Evolutionary conservation across 768 basidiomycete genomes (phyloP).

Genomic region (Tubosaeta sp.): DNA sequence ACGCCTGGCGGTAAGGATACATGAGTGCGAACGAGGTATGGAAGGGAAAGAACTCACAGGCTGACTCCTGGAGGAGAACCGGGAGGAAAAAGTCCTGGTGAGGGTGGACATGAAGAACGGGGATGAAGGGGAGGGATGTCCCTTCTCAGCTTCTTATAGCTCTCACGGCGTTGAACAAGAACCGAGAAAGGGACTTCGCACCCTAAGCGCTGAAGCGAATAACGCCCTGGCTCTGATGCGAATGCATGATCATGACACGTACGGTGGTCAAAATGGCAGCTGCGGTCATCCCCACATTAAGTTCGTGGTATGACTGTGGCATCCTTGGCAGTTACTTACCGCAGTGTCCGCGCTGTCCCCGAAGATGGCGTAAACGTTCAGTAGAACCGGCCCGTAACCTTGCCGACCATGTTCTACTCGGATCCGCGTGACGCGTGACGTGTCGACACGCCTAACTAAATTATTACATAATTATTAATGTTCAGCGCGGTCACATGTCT

Average conservation of each 20-base stretch:
- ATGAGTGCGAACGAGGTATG: neutral
- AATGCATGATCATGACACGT: neutral
- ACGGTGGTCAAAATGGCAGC: neutral
- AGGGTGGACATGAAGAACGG: slow-evolving; percentile 24
- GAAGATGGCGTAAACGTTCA: too few species aligned
- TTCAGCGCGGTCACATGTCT: neutral
- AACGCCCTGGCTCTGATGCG: slow-evolving; percentile 9
- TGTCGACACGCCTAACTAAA: neutral
- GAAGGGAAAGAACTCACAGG: slow-evolving; percentile 14
- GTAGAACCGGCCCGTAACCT: neutral
- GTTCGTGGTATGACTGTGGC: neutral
- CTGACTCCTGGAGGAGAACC: slow-evolving; percentile 27
- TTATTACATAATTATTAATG: neutral
- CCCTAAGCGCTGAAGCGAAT: slow-evolving; percentile 19
- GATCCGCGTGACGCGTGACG: too few species aligned
- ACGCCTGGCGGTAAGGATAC: slow-evolving; percentile 7
- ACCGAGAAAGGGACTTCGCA: slow-evolving; percentile 19
- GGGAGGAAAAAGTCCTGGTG: slow-evolving; percentile 27
- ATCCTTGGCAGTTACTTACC: neutral
- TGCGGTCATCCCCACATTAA: neutral
- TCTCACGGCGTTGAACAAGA: neutral
- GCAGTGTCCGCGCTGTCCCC: too few species aligned
- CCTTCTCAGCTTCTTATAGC: slow-evolving; percentile 25
- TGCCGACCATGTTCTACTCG: too few species aligned
- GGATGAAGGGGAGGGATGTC: neutral